phyloP scores from a whole-genome alignment of 1,139 yeast species.

The Debaryomyces sp. region DNA sequence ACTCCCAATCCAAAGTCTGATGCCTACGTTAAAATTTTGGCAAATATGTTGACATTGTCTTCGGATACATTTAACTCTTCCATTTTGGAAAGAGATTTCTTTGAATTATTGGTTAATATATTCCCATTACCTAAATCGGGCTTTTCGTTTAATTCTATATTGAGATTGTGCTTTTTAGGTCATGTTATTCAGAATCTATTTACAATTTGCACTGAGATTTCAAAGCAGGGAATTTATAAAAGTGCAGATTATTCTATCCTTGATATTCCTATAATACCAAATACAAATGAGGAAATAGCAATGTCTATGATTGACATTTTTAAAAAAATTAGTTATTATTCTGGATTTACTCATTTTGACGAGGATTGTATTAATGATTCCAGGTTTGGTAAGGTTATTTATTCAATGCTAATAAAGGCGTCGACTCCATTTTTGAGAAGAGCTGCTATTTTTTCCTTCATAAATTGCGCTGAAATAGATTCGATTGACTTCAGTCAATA shows the following conservation, averaged over 20 bases:
- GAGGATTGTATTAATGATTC: conserved; percentile 19
- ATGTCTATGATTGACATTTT: conserved; percentile 12
- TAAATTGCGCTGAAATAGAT: conserved; percentile 58
- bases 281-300: conserved; percentile 21
- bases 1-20: conserved; percentile 29
- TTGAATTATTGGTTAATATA: conserved; percentile 51
- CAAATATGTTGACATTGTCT: conserved; percentile 37
- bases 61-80: conserved; percentile 27
- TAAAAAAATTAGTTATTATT: conserved; percentile 19
- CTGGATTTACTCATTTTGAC: conserved; percentile 10
- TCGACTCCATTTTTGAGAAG: conserved; percentile 71
- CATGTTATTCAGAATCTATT: conserved; percentile 38
- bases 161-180: conserved; percentile 44
- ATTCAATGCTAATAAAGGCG: conserved; percentile 58
- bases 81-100: conserved; percentile 52
- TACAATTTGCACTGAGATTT: conserved; percentile 27
- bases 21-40: conserved; percentile 36
- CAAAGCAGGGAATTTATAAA: conserved; percentile 25
- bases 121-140: conserved; percentile 46
- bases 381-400: conserved; percentile 42
- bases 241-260: conserved; percentile 26
- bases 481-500: conserved; percentile 25
- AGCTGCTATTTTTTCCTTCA: conserved; percentile 60
- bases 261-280: conserved; percentile 38
- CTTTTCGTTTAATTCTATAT: conserved; percentile 41